Evolutionary conservation across 805 yeast species (phyloP).

Genomic region (Candida silvicultrix): DNA sequence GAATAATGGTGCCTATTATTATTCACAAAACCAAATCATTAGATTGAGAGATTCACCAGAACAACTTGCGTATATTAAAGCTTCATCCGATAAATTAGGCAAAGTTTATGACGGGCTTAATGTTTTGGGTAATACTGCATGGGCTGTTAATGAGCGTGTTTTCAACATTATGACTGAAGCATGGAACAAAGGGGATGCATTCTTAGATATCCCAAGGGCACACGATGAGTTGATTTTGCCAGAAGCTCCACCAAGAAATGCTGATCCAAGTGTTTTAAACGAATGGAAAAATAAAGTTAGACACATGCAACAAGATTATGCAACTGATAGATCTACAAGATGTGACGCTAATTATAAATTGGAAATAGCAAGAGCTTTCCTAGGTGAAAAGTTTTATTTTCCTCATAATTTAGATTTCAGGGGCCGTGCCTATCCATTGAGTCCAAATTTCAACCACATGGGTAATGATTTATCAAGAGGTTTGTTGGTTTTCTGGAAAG

Average conservation of each 20-base stretch:
- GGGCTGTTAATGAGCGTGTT: constrained; percentile 81
- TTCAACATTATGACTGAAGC: constrained; percentile 64
- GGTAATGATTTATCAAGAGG: constrained; percentile 78
- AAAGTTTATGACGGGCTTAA: constrained; percentile 75
- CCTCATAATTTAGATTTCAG: constrained; percentile 80
- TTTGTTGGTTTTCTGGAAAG: constrained; percentile 69
- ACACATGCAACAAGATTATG: constrained; percentile 49
- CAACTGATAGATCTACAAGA: constrained; percentile 74
- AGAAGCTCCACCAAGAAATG: constrained; percentile 50
- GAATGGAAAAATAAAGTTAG: constrained; percentile 64
- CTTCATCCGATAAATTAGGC: constrained; percentile 69
- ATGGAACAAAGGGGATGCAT: constrained; percentile 82
- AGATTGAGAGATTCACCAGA: constrained; percentile 84
- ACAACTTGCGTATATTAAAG: constrained; percentile 80
- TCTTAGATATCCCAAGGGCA: constrained; percentile 67
- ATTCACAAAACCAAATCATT: constrained; percentile 55
- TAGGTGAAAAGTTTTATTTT: constrained; percentile 72
- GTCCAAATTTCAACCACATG: constrained; percentile 75
- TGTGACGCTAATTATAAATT: constrained; percentile 91
- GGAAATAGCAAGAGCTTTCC: constrained; percentile 90
- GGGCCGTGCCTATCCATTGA: constrained; percentile 78
- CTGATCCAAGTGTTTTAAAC: constrained; percentile 66
- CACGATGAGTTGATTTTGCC: constrained; percentile 43
- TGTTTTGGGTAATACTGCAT: constrained; percentile 79
- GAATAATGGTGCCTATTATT: constrained; percentile 81